Conservation (phyloP, 805 yeast species). For the Deakozyma indianensis region DNA sequence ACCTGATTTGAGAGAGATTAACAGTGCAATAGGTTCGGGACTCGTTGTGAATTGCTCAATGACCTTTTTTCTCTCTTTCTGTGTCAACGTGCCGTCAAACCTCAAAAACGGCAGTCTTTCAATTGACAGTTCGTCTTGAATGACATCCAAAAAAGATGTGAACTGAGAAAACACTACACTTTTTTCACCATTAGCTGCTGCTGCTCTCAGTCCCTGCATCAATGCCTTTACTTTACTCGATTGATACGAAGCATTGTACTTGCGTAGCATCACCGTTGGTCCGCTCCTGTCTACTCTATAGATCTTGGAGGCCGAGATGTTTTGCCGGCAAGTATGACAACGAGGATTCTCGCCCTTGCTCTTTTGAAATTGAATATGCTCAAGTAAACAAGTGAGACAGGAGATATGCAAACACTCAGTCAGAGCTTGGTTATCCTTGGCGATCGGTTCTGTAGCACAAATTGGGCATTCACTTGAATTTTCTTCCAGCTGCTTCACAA, state of each 20-base stretch:
- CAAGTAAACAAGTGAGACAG: conserved; percentile 58
- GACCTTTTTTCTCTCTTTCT: conserved; percentile 49
- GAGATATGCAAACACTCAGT: conserved; percentile 73
- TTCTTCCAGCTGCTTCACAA: conserved; percentile 15
- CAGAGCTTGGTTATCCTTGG: conserved; percentile 37
- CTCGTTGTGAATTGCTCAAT: conserved; percentile 39
- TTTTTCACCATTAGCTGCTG: conserved; percentile 51
- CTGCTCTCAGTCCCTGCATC: conserved; percentile 37
- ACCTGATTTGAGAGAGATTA: conserved; percentile 78
- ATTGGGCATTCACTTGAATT: conserved; percentile 64
- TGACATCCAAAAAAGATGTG: conserved; percentile 63
- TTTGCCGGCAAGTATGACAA: conserved; percentile 68
- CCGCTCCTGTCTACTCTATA: conserved; percentile 23
- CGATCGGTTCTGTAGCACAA: conserved; percentile 59
- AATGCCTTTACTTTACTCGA: conserved; percentile 68
- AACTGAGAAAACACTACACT: conserved; percentile 87
- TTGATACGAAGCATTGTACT: conserved; percentile 24
- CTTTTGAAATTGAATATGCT: conserved; percentile 58
- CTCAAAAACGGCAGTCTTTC: conserved; percentile 43
- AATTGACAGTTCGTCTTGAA: conserved; percentile 43
- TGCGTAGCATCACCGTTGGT: conserved; percentile 14
- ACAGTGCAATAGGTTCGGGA: conserved; percentile 30
- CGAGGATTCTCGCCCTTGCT: conserved; percentile 29
- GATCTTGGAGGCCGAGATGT: conserved; percentile 35
- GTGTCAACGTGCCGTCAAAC: conserved; percentile 69